These are phyloP conservation scores for Sanguinoderma infundibulare DNA, from an alignment of 1,284 basidiomycete genomes.

Conservation along the genomic window DNA sequence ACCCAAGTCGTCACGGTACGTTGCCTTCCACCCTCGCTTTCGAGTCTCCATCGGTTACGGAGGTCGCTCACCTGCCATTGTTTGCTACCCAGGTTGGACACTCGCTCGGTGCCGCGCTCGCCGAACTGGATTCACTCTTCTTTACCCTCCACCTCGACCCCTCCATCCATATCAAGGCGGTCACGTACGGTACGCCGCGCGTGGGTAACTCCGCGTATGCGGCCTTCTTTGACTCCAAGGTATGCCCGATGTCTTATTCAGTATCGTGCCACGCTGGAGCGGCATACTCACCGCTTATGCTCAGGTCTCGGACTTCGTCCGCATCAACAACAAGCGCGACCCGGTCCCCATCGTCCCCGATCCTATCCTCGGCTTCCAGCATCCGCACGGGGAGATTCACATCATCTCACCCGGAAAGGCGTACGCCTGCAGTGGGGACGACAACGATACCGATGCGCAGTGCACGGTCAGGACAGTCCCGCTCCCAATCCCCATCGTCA, in stretches of 20 bases:
- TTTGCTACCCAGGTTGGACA: constrained; percentile 37
- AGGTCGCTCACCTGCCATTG: not conserved
- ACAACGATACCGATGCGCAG: constrained; percentile 48
- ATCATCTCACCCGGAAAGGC: constrained; percentile 33
- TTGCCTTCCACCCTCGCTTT: too few relatives aligned
- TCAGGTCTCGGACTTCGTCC: constrained; percentile 37
- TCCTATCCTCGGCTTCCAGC: constrained; percentile 41
- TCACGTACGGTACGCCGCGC: constrained; percentile 46
- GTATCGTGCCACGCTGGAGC: too few relatives aligned
- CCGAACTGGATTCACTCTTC: constrained; percentile 42
- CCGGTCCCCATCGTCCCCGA: constrained; percentile 44
- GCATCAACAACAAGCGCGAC: constrained; percentile 43
- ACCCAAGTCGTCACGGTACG: constrained; percentile 41
- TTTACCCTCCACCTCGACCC: constrained; percentile 41
- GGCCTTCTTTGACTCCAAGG: constrained; percentile 36
- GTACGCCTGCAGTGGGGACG: constrained; percentile 42
- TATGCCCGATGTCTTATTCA: too few relatives aligned
- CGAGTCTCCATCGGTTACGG: too few relatives aligned
- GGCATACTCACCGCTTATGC: too few relatives aligned
- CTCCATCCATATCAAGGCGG: constrained; percentile 37
- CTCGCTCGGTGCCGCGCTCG: constrained; percentile 45
- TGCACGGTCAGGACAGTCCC: constrained; percentile 53
- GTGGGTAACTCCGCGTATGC: constrained; percentile 41
- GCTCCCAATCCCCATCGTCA: constrained; percentile 40
- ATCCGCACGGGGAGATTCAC: constrained; percentile 43